Evolutionary conservation across 2,329 filamentous ascomycete species (phyloP).

Genomic region (Fusarium scirpi): DNA sequence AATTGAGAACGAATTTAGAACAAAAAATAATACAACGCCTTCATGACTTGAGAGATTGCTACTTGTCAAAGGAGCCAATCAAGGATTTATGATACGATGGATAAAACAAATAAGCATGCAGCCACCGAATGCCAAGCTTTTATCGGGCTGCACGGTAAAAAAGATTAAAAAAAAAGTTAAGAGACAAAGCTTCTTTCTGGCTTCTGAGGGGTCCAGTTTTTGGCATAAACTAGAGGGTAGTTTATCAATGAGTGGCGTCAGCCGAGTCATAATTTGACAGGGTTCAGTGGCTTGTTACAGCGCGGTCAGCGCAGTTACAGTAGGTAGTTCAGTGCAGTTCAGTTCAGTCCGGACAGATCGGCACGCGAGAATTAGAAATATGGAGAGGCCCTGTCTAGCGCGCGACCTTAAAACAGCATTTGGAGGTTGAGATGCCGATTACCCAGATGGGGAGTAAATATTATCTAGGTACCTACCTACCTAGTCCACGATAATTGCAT

Average conservation of each 20-base stretch:
- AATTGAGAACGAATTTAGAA: not conserved
- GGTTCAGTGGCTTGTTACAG: conserved; percentile 9
- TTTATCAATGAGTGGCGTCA: conserved; percentile 34
- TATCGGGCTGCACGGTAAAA: conserved; percentile 47
- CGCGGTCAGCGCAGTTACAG: too few relatives aligned
- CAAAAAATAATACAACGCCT: not conserved
- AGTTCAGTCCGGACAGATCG: conserved; percentile 44
- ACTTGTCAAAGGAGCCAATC: conserved; percentile 16
- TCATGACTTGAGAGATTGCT: not conserved
- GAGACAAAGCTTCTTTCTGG: conserved; percentile 41
- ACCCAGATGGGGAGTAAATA: conserved; percentile 35
- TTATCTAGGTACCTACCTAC: not conserved
- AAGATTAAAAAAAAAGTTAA: conserved; percentile 7
- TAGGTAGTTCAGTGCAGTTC: not conserved
- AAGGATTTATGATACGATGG: conserved; percentile 28
- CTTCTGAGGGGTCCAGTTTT: not conserved
- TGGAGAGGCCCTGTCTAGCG: conserved; percentile 44
- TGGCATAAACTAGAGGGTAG: conserved; percentile 15
- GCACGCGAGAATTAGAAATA: conserved; percentile 45
- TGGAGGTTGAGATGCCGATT: conserved; percentile 43
- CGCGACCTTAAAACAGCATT: conserved; percentile 29
- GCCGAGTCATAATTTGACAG: conserved; percentile 37
- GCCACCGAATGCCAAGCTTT: conserved; percentile 48
- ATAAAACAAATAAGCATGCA: conserved; percentile 45
- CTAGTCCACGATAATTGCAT: not conserved